These are phyloP conservation scores for Dysphania ambrosioides DNA, from an alignment of 148 eudicot genomes.

Conservation along the genomic window DNA sequence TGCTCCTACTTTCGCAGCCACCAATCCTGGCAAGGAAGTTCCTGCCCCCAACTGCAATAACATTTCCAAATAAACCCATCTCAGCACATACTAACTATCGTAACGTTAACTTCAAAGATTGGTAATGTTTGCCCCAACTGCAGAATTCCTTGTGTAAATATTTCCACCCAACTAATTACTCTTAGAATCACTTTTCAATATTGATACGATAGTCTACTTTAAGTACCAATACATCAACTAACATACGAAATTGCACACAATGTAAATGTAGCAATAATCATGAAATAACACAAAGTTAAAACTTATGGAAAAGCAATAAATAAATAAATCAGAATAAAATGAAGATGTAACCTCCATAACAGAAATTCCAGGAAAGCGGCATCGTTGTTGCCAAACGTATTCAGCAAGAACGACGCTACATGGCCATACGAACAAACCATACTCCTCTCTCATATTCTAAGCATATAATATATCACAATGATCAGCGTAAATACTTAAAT, in stretches of 20 bases:
- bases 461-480: not conserved
- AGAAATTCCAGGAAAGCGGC: constrained; percentile 51
- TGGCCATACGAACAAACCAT: constrained; percentile 95
- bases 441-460: constrained; percentile 82
- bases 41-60: constrained; percentile 88
- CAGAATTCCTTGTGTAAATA: too few species aligned
- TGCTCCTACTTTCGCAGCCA: constrained; percentile 90
- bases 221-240: too few species aligned
- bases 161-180: not conserved
- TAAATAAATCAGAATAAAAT: too few species aligned
- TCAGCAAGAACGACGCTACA: constrained; percentile 78
- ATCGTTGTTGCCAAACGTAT: constrained; percentile 83
- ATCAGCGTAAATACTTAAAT: not conserved
- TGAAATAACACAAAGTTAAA: too few species aligned
- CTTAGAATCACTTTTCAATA: too few species aligned
- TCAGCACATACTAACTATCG: not conserved
- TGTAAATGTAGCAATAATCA: too few species aligned
- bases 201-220: too few species aligned
- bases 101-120: too few species aligned
- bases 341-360: constrained; percentile 60
- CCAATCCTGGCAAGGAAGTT: constrained; percentile 89
- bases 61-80: not conserved
- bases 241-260: not conserved
- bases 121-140: not conserved
- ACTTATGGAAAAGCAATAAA: too few species aligned